Evolutionary conservation across 2,329 filamentous ascomycete species (phyloP), one percentile per base, ranked within the genome.

Genomic region (Penicillium capsulatum): DNA sequence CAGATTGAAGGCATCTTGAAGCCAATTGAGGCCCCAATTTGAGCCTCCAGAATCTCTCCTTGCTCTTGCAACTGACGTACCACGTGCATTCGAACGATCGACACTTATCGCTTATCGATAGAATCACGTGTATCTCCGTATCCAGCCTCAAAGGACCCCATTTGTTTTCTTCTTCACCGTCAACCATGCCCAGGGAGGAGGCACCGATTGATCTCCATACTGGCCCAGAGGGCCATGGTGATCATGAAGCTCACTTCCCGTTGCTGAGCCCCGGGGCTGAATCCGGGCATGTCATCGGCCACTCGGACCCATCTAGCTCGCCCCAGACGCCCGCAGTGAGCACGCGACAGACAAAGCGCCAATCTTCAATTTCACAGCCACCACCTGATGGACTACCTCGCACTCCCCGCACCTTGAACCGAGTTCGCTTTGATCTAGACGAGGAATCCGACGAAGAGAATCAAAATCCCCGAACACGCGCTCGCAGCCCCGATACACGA

Each of bases 351-450:
- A 27, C 44, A 45, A 56, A 61, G 45, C 60, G 58, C 34, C 68
- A 68, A 35, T 68, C 69, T 20, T 66, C 69, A 7, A 61, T 71
- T 36, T 64, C 62, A n/a, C 59, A 60, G 13, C 60, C 63, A 17
- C 45, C 58, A n/a, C 54, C 58, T 8, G 60, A 66, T 42, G 68
- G 68, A 39, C 63, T 66, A 16, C 61, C 57, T 17, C 63, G 64
- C 44, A 75, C 77, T 83, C 54, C 60, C 34, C 59, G 83, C 38
- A 87, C 83, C 1, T 74, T 77, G 7, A 83, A 86, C 59, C 76
- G 85, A 17, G 86, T 92, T 31, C 82, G 83, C 51, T 92, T 92
- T 65, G 81, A 89, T 47, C 36, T 69, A n/a, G 58, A 64, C 3
- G 53, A 63, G 15, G 57, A 59, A 13, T 44, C 51, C 1, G 42